Evolutionary conservation across 805 yeast species (phyloP).

Genomic region (Pichia phayaonensis): DNA sequence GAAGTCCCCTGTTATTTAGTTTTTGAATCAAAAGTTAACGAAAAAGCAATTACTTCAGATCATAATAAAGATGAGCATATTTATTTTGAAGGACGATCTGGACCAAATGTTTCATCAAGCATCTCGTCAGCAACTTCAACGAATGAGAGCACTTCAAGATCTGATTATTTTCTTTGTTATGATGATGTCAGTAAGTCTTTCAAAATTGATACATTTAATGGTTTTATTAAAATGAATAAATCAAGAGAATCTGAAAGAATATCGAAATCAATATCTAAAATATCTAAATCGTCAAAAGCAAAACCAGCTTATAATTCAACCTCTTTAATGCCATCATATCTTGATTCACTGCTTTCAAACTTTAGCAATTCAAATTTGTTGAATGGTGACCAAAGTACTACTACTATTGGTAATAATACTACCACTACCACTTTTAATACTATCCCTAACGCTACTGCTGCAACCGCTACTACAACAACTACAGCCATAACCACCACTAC

Average conservation of each 20-base stretch:
- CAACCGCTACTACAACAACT: neutral
- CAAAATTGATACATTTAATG: constrained; percentile 22
- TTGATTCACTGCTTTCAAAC: neutral
- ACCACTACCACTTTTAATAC: neutral
- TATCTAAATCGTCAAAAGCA: neutral
- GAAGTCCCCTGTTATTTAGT: constrained; percentile 1
- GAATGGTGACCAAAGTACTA: neutral
- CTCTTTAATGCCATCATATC: neutral
- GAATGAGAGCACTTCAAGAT: neutral
- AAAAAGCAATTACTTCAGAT: constrained; percentile 14
- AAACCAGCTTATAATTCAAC: neutral
- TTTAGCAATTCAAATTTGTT: neutral
- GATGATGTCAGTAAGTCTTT: constrained; percentile 22
- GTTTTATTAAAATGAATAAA: constrained; percentile 25
- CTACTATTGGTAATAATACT: neutral
- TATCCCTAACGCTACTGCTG: too few relatives aligned
- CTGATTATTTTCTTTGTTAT: constrained; percentile 24
- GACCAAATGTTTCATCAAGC: neutral
- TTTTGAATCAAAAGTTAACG: constrained; percentile 21
- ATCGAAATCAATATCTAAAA: neutral
- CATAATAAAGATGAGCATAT: constrained; percentile 13
- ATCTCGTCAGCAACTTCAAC: neutral
- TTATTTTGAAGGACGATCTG: constrained; percentile 24
- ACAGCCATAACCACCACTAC: neutral
- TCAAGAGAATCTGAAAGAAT: constrained; percentile 23